These are phyloP conservation scores for Sesbania bispinosa DNA, from an alignment of 306 rosid species.

Conservation along the genomic window DNA sequence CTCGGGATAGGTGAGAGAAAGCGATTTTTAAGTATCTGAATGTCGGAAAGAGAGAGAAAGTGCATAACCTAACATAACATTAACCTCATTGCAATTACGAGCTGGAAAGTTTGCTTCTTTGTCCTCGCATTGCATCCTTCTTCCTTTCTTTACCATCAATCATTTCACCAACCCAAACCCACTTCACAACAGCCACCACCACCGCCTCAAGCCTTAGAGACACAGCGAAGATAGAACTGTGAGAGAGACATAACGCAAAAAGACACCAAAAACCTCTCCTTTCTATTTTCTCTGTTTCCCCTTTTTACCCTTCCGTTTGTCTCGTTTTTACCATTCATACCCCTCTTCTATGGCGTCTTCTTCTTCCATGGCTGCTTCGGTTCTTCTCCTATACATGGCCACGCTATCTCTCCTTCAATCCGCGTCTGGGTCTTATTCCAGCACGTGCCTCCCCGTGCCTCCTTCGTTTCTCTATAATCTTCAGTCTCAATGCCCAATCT, in stretches of 20 bases:
- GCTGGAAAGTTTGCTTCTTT: constrained; percentile 1
- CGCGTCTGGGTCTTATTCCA: constrained; percentile 31
- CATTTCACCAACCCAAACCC: background rate
- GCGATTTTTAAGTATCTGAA: background rate
- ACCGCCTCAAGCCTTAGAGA: background rate
- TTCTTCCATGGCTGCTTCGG: constrained; percentile 36
- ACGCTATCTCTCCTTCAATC: constrained; percentile 27
- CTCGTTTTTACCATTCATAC: constrained; percentile 11
- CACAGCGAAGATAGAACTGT: no score
- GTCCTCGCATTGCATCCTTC: no score
- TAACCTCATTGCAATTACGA: constrained; percentile 6
- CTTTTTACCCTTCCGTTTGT: constrained; percentile 24
- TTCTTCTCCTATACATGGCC: constrained; percentile 29
- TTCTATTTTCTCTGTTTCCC: background rate
- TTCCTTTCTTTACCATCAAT: no score
- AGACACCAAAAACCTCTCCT: background rate
- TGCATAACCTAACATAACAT: no score
- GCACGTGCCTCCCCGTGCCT: constrained; percentile 41
- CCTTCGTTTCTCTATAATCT: constrained; percentile 38
- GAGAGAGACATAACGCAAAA: no score
- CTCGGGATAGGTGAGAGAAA: constrained; percentile 30
- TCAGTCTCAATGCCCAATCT: constrained; percentile 67
- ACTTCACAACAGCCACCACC: background rate
- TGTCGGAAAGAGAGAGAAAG: background rate
- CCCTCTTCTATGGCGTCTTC: constrained; percentile 23